Conservation (phyloP, 371 early-diverging fungal species). For the Fennellomyces sp. region DNA sequence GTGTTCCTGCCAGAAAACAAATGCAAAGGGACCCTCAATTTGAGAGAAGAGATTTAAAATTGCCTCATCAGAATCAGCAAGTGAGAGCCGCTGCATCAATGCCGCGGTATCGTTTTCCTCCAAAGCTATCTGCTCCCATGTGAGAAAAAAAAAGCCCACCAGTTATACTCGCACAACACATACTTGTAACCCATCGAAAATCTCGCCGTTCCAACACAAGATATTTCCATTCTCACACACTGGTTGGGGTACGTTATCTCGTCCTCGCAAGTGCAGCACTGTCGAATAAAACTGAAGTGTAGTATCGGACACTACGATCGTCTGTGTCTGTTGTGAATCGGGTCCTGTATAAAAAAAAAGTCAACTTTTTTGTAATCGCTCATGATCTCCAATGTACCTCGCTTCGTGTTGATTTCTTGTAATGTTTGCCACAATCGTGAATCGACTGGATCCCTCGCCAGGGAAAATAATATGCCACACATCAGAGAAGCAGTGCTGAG, state of each 20-base stretch:
- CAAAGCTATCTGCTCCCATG: constrained; percentile 21
- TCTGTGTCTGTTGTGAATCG: constrained; percentile 39
- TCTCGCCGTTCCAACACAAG: constrained; percentile 85
- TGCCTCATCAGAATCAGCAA: constrained; percentile 8
- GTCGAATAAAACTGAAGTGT: constrained; percentile 62
- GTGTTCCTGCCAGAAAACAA: constrained; percentile 66
- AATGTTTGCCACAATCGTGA: constrained; percentile 40
- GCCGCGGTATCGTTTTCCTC: constrained; percentile 61
- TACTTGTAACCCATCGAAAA: constrained; percentile 74
- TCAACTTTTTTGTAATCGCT: too few species aligned
- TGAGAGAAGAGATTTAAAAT: constrained; percentile 40
- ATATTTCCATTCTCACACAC: constrained; percentile 52
- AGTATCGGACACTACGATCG: constrained; percentile 6
- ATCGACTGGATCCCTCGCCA: constrained; percentile 13
- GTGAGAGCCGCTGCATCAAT: constrained; percentile 48
- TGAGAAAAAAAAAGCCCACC: background rate
- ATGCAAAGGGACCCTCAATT: constrained; percentile 81
- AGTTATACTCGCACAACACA: background rate
- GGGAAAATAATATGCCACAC: constrained; percentile 52
- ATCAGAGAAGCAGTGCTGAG: constrained; percentile 11
- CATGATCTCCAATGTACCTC: constrained; percentile 35
- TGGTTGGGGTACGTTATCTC: constrained; percentile 70
- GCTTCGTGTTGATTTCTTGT: constrained; percentile 43
- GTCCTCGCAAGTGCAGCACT: constrained; percentile 84
- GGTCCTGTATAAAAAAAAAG: constrained; percentile 47